Conservation (phyloP, 805 yeast species). For the Henningerozyma blattae region DNA sequence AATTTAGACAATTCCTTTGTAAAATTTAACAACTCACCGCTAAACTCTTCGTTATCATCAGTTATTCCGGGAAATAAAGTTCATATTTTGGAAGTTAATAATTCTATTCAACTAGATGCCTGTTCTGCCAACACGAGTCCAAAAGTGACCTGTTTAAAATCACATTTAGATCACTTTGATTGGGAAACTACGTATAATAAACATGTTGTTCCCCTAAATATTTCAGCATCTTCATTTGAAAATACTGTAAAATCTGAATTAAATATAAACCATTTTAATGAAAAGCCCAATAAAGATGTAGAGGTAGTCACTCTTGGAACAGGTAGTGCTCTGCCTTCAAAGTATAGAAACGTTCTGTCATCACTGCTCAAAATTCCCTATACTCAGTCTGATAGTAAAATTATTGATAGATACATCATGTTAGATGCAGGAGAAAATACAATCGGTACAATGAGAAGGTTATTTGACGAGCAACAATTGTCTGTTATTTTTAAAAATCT, state of each 20-base stretch:
- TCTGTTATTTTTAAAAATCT: conserved; percentile 46
- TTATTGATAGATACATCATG: conserved; percentile 35
- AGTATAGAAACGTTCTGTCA: conserved; percentile 77
- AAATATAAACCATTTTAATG: conserved; percentile 18
- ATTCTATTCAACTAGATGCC: conserved; percentile 13
- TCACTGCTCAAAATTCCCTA: conserved; percentile 65
- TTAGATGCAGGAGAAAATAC: conserved; percentile 97
- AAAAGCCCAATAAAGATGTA: conserved; percentile 33
- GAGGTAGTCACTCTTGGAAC: conserved; percentile 79
- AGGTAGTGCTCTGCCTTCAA: conserved; percentile 83
- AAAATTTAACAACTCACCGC: not conserved
- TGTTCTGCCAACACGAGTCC: conserved; percentile 4
- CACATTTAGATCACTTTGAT: not conserved
- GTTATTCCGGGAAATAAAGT: conserved; percentile 10
- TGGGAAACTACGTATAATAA: conserved; percentile 19
- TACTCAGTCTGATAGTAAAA: conserved; percentile 19
- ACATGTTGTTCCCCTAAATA: conserved; percentile 18
- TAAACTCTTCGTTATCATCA: conserved; percentile 9
- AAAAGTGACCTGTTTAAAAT: too few species aligned
- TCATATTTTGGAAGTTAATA: conserved; percentile 13
- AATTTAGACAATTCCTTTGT: conserved; percentile 2
- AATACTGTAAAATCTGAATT: conserved; percentile 21
- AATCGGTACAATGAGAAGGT: conserved; percentile 54
- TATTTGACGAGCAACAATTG: conserved; percentile 42
- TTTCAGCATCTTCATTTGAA: conserved; percentile 13